Percentiles rank a stretch among this genome's conserved stretches.
Evolutionary conservation across 805 yeast genomes (phyloP).

Genomic region (Candida golubevii): DNA sequence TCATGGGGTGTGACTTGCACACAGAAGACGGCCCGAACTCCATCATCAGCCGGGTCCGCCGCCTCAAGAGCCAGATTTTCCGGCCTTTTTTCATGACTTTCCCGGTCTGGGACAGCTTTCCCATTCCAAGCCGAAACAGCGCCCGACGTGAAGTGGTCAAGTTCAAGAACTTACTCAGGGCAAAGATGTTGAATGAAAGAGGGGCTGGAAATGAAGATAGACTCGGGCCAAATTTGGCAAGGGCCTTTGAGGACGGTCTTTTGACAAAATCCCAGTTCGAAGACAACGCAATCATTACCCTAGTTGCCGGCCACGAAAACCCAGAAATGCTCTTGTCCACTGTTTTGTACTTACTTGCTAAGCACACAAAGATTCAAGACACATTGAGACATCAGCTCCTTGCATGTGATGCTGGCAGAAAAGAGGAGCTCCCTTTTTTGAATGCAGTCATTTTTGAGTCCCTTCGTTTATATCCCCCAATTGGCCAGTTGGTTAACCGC

Average conservation of each 20-base stretch:
- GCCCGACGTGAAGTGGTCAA: slow-evolving; percentile 37
- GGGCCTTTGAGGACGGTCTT: slow-evolving; percentile 32
- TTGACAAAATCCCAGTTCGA: slow-evolving; percentile 45
- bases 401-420: background rate
- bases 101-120: slow-evolving; percentile 49
- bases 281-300: slow-evolving; percentile 51
- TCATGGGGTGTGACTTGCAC: slow-evolving; percentile 47
- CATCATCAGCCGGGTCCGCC: slow-evolving; percentile 37
- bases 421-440: slow-evolving; percentile 20
- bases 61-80: slow-evolving; percentile 50
- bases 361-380: slow-evolving; percentile 32
- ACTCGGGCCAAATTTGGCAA: slow-evolving; percentile 27
- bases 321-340: slow-evolving; percentile 52
- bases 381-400: slow-evolving; percentile 19
- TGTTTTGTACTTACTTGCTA: slow-evolving; percentile 43
- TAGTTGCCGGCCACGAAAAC: slow-evolving; percentile 64
- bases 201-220: slow-evolving; percentile 32
- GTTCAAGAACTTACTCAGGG: slow-evolving; percentile 17
- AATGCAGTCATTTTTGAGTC: slow-evolving; percentile 42
- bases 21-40: slow-evolving; percentile 30
- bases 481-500: slow-evolving; percentile 54
- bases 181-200: slow-evolving; percentile 21
- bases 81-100: slow-evolving; percentile 51
- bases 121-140: slow-evolving; percentile 42
- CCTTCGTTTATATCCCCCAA: slow-evolving; percentile 50